Percentiles rank a stretch among this genome's conserved stretches.
Conservation (phyloP, 768 basidiomycete species). For the Mycena vulgaris region DNA sequence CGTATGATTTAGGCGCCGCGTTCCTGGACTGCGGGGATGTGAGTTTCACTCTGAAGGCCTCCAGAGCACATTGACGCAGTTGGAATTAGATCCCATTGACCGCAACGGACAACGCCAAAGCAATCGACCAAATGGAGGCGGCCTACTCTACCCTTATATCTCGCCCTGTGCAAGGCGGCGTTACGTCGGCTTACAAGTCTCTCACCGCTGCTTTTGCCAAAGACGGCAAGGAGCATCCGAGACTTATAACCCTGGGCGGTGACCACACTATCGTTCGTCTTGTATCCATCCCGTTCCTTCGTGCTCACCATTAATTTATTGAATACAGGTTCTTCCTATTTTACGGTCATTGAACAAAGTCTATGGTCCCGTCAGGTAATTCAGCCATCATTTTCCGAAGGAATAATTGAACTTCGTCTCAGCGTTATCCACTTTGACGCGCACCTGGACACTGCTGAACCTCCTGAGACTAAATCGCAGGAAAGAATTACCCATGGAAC, state of each 20-base stretch:
- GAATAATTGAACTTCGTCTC: constrained; percentile 67
- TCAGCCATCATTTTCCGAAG: constrained; percentile 65
- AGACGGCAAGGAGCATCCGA: constrained; percentile 74
- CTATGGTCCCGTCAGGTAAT: constrained; percentile 75
- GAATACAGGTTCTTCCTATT: constrained; percentile 69
- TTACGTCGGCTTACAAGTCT: constrained; percentile 33
- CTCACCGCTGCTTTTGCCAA: constrained; percentile 55
- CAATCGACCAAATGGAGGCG: constrained; percentile 77
- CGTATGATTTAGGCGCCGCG: constrained; percentile 59
- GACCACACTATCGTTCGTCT: constrained; percentile 75
- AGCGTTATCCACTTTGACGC: constrained; percentile 79
- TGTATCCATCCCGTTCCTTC: constrained; percentile 42
- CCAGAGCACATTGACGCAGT: constrained; percentile 45
- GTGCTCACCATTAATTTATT: not conserved
- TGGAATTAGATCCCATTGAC: constrained; percentile 66
- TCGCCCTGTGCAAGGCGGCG: constrained; percentile 57
- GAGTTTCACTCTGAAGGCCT: not conserved
- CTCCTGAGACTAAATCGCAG: constrained; percentile 56
- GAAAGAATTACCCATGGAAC: constrained; percentile 75
- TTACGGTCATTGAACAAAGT: constrained; percentile 73
- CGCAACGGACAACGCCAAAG: constrained; percentile 74
- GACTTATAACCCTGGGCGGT: constrained; percentile 76
- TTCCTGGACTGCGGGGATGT: constrained; percentile 79
- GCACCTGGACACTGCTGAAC: constrained; percentile 71
- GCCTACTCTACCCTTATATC: constrained; percentile 73